phyloP scores from a whole-genome alignment of 2,329 filamentous ascomycete genomes.

The Pyrenochaeta sp. region DNA sequence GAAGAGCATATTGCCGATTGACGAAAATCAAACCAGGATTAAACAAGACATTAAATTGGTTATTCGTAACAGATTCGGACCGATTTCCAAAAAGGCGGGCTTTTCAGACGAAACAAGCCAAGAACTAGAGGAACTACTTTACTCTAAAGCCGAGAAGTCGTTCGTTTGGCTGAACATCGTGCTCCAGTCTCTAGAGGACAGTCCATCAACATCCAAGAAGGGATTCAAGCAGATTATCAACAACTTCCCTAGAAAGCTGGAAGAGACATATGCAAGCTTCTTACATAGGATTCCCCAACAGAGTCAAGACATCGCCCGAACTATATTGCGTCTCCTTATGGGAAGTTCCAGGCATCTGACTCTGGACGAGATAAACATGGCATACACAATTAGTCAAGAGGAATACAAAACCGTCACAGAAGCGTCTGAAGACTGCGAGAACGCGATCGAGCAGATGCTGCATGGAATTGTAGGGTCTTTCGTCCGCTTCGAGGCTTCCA shows the following conservation, averaged over 20 bases:
- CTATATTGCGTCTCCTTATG: constrained; percentile 44
- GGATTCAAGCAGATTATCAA: constrained; percentile 37
- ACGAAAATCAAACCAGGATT: constrained; percentile 23
- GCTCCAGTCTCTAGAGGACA: constrained; percentile 43
- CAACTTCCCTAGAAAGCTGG: constrained; percentile 39
- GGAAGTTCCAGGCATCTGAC: constrained; percentile 44
- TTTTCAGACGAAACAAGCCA: constrained; percentile 30
- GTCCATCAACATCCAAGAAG: constrained; percentile 17
- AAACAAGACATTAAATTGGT: constrained; percentile 42
- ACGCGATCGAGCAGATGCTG: constrained; percentile 39
- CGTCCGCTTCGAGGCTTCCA: constrained; percentile 37
- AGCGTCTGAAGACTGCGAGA: constrained; percentile 32
- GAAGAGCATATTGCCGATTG: constrained; percentile 30
- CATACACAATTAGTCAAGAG: constrained; percentile 34
- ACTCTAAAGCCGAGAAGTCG: constrained; percentile 43
- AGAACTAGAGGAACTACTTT: constrained; percentile 39
- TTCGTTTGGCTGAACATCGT: constrained; percentile 53
- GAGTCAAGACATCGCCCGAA: constrained; percentile 31
- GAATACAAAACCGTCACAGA: constrained; percentile 30
- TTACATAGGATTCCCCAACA: constrained; percentile 32
- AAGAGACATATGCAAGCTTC: constrained; percentile 41
- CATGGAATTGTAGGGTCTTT: constrained; percentile 44
- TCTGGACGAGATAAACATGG: constrained; percentile 45
- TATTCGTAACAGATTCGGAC: constrained; percentile 41
- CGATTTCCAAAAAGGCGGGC: constrained; percentile 35